These are phyloP conservation scores for Ophiostoma montium DNA, from an alignment of 2,329 filamentous ascomycete species.

Conservation along the genomic window DNA sequence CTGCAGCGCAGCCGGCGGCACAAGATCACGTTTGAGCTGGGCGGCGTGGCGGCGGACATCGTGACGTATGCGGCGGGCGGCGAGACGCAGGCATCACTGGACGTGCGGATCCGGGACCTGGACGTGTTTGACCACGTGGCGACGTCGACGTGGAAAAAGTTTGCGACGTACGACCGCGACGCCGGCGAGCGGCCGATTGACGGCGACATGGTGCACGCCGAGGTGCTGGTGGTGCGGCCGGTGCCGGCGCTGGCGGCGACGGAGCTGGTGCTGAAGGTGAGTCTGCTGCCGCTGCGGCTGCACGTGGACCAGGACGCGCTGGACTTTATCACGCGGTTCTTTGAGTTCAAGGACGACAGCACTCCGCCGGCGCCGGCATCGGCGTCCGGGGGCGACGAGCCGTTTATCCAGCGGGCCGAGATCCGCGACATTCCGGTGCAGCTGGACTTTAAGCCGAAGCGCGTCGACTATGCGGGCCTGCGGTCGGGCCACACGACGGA, in stretches of 20 bases:
- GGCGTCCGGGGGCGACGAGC: conserved; percentile 46
- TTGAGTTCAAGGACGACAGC: conserved; percentile 84
- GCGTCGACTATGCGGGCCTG: conserved; percentile 88
- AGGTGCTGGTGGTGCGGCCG: conserved; percentile 78
- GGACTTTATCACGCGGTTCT: conserved; percentile 94
- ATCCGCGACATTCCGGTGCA: conserved; percentile 71
- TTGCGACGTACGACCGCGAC: conserved; percentile 84
- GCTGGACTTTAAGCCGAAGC: conserved; percentile 92
- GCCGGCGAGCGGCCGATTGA: conserved; percentile 75
- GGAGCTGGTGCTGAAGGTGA: conserved; percentile 71
- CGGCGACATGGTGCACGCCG: conserved; percentile 79
- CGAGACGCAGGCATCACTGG: conserved; percentile 77
- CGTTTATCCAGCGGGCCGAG: conserved; percentile 83
- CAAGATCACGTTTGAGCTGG: conserved; percentile 90
- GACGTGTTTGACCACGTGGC: conserved; percentile 91
- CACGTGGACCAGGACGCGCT: conserved; percentile 96
- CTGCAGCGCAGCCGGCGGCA: conserved; percentile 77
- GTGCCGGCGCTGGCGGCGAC: conserved; percentile 72
- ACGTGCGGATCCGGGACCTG: conserved; percentile 67
- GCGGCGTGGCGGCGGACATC: conserved; percentile 68
- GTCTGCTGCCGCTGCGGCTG: conserved; percentile 68
- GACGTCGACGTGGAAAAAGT: conserved; percentile 96
- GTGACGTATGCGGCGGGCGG: conserved; percentile 64
- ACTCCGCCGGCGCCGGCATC: conserved; percentile 22
- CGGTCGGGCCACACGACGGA: conserved; percentile 90